A percentile compares a stretch with the other conserved stretches of the same genome.
Conservation (phyloP, 306 rosid genomes). For the Cicer yamashitae region DNA sequence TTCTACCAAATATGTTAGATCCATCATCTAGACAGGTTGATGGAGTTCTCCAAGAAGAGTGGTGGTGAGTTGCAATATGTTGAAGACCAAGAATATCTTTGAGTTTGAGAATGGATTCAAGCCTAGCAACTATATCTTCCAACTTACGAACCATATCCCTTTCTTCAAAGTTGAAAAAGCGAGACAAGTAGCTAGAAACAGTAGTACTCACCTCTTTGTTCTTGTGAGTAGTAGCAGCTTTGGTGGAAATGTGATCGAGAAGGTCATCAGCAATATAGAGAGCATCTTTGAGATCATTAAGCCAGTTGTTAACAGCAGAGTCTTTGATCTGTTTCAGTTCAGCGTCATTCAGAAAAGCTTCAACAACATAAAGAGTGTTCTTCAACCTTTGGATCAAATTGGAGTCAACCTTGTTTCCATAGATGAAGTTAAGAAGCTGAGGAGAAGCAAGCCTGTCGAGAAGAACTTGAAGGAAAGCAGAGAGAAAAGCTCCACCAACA, state of each 20-base stretch:
- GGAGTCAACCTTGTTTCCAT: neutral
- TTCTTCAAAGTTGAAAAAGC: no score
- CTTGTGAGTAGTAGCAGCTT: neutral
- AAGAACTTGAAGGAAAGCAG: slow-evolving; percentile 13
- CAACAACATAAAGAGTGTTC: slow-evolving; percentile 4
- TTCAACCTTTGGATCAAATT: slow-evolving; percentile 28
- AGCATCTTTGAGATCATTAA: slow-evolving; percentile 42
- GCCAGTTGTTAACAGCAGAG: slow-evolving; percentile 43
- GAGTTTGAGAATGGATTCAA: no score
- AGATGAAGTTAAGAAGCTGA: neutral
- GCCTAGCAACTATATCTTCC: no score
- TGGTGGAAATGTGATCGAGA: slow-evolving; percentile 7
- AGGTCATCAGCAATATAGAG: slow-evolving; percentile 18
- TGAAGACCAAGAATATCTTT: no score
- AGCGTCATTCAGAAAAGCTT: slow-evolving; percentile 43
- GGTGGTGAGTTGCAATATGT: no score
- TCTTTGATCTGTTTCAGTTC: slow-evolving; percentile 42
- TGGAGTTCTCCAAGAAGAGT: no score
- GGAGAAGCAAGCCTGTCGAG: slow-evolving; percentile 18
- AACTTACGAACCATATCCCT: no score
- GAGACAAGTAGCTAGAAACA: no score
- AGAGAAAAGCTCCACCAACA: slow-evolving; percentile 16
- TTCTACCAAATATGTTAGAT: no score
- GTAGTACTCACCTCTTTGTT: neutral
- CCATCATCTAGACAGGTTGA: no score